Conservation (phyloP, 2,329 filamentous ascomycete genomes). For the Fusarium neocosmosporiellum region DNA sequence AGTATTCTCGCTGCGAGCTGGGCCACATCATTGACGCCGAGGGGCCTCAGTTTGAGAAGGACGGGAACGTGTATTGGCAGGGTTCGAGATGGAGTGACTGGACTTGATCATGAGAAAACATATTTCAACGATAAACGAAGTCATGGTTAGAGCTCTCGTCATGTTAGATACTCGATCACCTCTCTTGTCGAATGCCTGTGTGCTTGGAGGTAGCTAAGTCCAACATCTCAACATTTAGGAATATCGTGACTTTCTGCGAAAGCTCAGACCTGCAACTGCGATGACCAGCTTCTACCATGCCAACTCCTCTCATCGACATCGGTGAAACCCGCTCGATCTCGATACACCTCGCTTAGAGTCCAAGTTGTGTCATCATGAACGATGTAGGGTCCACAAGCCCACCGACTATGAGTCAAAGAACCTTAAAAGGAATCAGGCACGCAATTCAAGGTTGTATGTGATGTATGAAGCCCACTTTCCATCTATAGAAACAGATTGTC, state of each 20-base stretch:
- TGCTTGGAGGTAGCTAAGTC: background rate
- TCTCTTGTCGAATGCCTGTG: background rate
- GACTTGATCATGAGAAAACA: background rate
- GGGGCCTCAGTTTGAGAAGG: slow-evolving; percentile 52
- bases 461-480: slow-evolving; percentile 26
- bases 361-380: background rate
- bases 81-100: slow-evolving; percentile 11
- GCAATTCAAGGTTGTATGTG: background rate
- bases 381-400: background rate
- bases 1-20: slow-evolving; percentile 63
- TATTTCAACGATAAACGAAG: background rate
- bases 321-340: background rate
- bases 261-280: background rate
- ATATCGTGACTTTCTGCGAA: background rate
- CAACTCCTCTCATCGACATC: background rate
- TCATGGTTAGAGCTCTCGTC: background rate
- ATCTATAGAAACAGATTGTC: slow-evolving; percentile 12
- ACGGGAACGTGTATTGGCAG: slow-evolving; percentile 9
- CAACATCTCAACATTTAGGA: background rate
- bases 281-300: background rate
- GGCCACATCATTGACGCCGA: slow-evolving; percentile 68
- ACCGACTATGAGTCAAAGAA: slow-evolving; percentile 3
- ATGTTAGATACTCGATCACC: background rate
- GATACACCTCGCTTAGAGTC: background rate
- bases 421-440: background rate